A percentile compares a stretch with the other conserved stretches of the same genome.
These are phyloP conservation scores for Vicia sativa DNA, from an alignment of 306 rosid species.

Conservation along the genomic window DNA sequence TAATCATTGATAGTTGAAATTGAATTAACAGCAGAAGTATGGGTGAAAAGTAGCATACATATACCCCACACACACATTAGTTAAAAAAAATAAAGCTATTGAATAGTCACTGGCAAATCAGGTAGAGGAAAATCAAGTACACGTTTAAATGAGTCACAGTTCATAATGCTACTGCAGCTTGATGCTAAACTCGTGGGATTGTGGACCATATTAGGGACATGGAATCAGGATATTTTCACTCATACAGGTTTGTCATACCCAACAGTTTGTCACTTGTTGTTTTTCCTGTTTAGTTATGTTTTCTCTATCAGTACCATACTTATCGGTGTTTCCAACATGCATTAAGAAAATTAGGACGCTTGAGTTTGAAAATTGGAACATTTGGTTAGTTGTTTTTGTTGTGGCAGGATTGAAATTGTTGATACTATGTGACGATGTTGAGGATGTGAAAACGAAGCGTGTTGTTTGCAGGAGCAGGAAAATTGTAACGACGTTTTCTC, in stretches of 20 bases:
- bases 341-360: not conserved
- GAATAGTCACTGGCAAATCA: not conserved
- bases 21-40: not conserved
- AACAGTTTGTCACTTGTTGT: not conserved
- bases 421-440: not conserved
- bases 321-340: too few species aligned
- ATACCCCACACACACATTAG: not conserved
- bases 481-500: not conserved
- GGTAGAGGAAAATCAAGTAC: not conserved
- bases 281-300: conserved; percentile 1
- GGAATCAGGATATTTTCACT: not conserved
- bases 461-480: conserved; percentile 31
- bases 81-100: not conserved
- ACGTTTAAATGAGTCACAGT: conserved; percentile 1
- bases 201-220: conserved; percentile 31
- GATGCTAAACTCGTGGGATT: not conserved
- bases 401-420: conserved; percentile 16
- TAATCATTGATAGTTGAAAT: not conserved
- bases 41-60: not conserved
- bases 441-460: conserved; percentile 1
- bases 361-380: not conserved
- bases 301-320: conserved; percentile 26
- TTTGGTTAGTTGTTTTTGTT: not conserved
- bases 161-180: not conserved
- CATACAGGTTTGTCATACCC: conserved; percentile 28